Conservation (phyloP, 768 basidiomycete species). For the Mycena rosella region DNA sequence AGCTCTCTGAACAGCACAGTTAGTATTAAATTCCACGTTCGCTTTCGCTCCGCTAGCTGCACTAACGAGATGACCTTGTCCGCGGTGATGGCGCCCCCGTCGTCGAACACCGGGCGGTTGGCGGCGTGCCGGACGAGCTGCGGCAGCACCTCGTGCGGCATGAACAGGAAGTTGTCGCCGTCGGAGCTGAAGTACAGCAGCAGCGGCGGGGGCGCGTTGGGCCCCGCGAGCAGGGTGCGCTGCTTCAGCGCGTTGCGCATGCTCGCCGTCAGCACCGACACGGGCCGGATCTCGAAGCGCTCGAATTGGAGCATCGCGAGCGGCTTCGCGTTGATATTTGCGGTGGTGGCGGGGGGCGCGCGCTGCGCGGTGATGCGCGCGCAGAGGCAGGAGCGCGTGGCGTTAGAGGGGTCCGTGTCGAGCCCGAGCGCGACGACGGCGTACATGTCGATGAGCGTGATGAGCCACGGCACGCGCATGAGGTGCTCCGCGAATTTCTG, state of each 20-base stretch:
- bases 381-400: constrained; percentile 9
- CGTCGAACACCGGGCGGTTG: constrained; percentile 17
- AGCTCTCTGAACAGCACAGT: constrained; percentile 5
- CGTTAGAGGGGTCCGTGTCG: constrained; percentile 11
- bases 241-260: constrained; percentile 4
- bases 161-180: constrained; percentile 23
- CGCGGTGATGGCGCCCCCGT: constrained; percentile 1
- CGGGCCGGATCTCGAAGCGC: constrained; percentile 14
- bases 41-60: too few relatives aligned
- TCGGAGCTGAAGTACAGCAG: constrained; percentile 26
- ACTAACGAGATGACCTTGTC: constrained; percentile 20
- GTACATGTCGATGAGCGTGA: constrained; percentile 26
- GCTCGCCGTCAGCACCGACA: constrained; percentile 3
- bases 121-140: not conserved
- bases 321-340: too few relatives aligned
- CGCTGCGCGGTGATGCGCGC: constrained; percentile 17
- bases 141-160: constrained; percentile 1
- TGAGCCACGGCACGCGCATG: constrained; percentile 22
- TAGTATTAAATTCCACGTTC: too few relatives aligned
- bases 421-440: constrained; percentile 20
- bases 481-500: constrained; percentile 20
- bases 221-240: not conserved
- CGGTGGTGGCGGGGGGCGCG: not conserved
- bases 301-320: constrained; percentile 28
- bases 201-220: not conserved